Evolutionary conservation across 192 early-diverging fungal genomes (phyloP), one percentile per base, ranked within the genome.

Genomic region (Coemansia sp.): DNA sequence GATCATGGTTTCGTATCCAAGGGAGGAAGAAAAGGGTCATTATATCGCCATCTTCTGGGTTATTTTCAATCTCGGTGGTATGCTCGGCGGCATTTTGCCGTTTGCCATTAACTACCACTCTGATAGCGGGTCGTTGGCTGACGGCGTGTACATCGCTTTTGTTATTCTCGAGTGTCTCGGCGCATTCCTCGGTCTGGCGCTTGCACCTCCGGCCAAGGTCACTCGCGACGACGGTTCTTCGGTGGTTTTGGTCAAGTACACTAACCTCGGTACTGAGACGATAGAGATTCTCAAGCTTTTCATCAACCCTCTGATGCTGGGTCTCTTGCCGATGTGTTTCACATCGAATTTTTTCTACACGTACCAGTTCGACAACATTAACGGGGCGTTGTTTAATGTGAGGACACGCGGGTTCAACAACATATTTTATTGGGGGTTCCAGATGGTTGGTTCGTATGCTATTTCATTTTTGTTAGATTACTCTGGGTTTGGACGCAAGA

Each of bases 341-440:
- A 88, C 89, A 22, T 91, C 90, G 65, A 95, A 95, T 80, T 95
- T 93, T 89, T 95, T 92, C 87, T 95, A 95, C 84, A 88, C 89
- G 7, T 94, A 94, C 83, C 93, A 95, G 82, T 92, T 93, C 82
- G 80, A 86, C 46, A 84, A 76, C 61, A 86, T 90, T 77, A 92
- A 94, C 71, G 91, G 86, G 8, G 81, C 80, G 18, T 87, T 90
- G 74, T 94, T 93, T 78, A 90, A 89, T 46, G 68, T 91, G 59
- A 89, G 93, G 42, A 90, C 92, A 33, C 90, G 92, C 64, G 84
- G 88, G 1, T 86, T 95, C 62, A 95, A 95, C 87, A 91, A 92
- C 83, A 84, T 91, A 36, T 81, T 91, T 42, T 95, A 95, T 79
- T 95, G 93, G 93, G 79, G 86, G 40, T 87, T 88, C 54, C 93